Evolutionary conservation across 2,329 filamentous ascomycete species (phyloP), one percentile per base, ranked within the genome.

Genomic region (Neopestalotiopsis sp.): DNA sequence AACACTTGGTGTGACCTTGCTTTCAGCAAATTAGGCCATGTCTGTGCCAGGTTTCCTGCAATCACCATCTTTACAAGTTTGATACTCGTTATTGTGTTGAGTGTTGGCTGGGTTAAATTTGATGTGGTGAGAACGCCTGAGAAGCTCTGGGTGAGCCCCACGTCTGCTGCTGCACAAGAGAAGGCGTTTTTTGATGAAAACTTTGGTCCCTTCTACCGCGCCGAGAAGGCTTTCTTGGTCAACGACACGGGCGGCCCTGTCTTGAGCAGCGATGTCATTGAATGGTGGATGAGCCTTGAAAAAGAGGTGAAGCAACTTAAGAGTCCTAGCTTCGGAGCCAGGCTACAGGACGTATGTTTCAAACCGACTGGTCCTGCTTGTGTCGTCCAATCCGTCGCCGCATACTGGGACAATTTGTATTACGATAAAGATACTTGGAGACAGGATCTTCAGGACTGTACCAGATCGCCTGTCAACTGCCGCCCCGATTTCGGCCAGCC

Each of bases 201-300:
- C 74, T 99, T 99, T 78, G 97, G 96, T 0, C 94, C 95, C 0
- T 99, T 99, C 77, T 99, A 96, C 81, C 92, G 96, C 56, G 92
- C 95, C 0, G 93, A 99, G 79, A 96, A 99, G 81, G 89, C 91
- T 0, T 99, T 99, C 79, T 81, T 99, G 14, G 94, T 98, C 71
- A 99, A 98, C 72, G 95, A 98, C 73, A 94, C 90, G 0, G 79
- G 87, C 0, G 75, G 92, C 0, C 93, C 94, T 0, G 94, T 98
- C 1, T 82, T 99, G 68, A 94, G 89, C 79, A 96, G 97, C 73
- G 94, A 98, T 9, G 98, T 93, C 0, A 85, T 99, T 10, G 84
- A 87, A 32, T 99, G 96, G 96, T 98, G 95, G 96, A 93, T 96
- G 77, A 93, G 91, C 70, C 91, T 98, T 1, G 96, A 99, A 79